A percentile compares a stretch with the other conserved stretches of the same genome.
Conservation (phyloP, 1,139 yeast genomes). For the Blastobotrys ciferrii region DNA sequence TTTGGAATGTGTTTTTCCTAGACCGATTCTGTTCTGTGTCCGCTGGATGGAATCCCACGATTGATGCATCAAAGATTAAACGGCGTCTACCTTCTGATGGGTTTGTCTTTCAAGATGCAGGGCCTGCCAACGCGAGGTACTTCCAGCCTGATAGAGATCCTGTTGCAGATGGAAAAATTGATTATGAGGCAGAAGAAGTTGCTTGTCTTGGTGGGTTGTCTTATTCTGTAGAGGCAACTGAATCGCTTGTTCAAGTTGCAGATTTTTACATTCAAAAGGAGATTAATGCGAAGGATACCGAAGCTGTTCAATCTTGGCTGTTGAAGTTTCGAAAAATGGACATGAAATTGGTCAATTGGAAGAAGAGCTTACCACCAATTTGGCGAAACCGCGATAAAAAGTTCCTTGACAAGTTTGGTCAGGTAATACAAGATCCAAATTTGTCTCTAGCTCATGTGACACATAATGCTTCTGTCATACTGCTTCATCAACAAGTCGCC, state of each 20-base stretch:
- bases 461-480: constrained; percentile 28
- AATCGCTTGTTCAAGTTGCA: constrained; percentile 23
- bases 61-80: constrained; percentile 20
- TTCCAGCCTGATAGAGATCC: constrained; percentile 21
- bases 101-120: constrained; percentile 16
- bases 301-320: constrained; percentile 20
- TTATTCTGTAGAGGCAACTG: constrained; percentile 29
- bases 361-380: constrained; percentile 16
- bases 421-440: constrained; percentile 26
- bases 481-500: constrained; percentile 29
- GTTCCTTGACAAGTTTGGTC: constrained; percentile 8
- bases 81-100: constrained; percentile 27
- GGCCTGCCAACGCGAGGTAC: constrained; percentile 20
- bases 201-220: constrained; percentile 27
- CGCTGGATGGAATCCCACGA: constrained; percentile 29
- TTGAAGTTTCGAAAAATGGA: constrained; percentile 21
- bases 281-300: constrained; percentile 13
- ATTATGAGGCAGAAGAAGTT: constrained; percentile 17
- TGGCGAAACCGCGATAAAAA: constrained; percentile 18
- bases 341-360: constrained; percentile 27
- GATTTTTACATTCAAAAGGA: constrained; percentile 20
- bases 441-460: constrained; percentile 30
- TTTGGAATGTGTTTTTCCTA: constrained; percentile 28
- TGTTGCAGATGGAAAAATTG: constrained; percentile 10
- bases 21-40: constrained; percentile 29